Evolutionary conservation across 176 grass and related monocot genomes (phyloP), one percentile per base, ranked within the genome.

Genomic region (Carex cristatella): DNA sequence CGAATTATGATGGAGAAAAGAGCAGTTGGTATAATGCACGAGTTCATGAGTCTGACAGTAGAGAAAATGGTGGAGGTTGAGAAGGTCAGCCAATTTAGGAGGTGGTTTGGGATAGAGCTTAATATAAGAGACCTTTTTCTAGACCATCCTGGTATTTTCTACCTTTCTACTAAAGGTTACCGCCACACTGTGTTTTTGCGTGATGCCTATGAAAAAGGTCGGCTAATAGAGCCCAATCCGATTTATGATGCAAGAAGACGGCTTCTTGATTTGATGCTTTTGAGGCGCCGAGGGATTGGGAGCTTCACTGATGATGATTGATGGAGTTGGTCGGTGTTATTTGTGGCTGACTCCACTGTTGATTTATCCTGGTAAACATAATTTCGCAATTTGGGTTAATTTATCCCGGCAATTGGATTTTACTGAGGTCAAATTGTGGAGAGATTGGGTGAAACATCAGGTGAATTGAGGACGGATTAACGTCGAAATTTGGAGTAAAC

Each of bases 21-120:
- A 80, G 93, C 96, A 0, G 91, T 89, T 62, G 96, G 85, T 76
- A 89, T 98, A 1, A 90, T 90, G 6, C 96, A 99, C 55, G 96
- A 99, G 77, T 92, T 99, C 62, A 68, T 99, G 15, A 99, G 91
- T 85, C 75, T 95, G 35, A 99, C 90, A 5, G 87, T 95, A 53
- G 96, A 95, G 90, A 98, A 98, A 83, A 95, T 89, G 93, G 90
- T 89, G 87, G 93, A 95, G 85, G 96, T 98, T 61, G 93, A 98
- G 87, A 95, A 95, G 87, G 88, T 95, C 61, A 99, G 91, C 72
- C 93, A 99, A 56, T 94, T 99, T 80, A 85, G 88, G 38, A 95
- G 94, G 32, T 95, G 91, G 91, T 92, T 95, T 81, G 89, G 96
- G 28, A 88, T 99, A 30, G 87, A 95, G 23, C 88, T 95, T 7